A percentile compares a stretch with the other conserved stretches of the same genome.
Conservation (phyloP, 2,329 filamentous ascomycete genomes). For the Fusarium sp. region DNA sequence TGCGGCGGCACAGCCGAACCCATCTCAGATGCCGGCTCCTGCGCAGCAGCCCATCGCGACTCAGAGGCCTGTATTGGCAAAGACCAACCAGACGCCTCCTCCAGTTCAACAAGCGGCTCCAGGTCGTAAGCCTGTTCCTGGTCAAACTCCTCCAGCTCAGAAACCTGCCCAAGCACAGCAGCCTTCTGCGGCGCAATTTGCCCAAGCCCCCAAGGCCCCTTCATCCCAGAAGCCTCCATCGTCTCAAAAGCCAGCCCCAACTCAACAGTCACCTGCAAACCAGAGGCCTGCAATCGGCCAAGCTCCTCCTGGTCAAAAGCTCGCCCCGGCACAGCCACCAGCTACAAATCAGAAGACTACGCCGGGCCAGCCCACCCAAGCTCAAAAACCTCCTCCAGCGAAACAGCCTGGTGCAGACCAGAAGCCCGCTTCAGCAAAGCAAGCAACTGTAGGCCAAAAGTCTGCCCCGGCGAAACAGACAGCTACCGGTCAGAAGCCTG, state of each 20-base stretch:
- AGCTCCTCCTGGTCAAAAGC: neutral
- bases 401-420: neutral
- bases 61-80: neutral
- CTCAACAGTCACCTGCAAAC: neutral
- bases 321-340: no score
- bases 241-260: neutral
- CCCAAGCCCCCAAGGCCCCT: neutral
- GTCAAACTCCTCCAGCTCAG: no score
- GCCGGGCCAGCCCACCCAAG: neutral
- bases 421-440: no score
- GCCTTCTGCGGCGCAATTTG: neutral
- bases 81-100: neutral
- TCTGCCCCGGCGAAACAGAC: neutral
- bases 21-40: neutral
- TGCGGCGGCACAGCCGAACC: neutral
- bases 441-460: neutral
- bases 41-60: neutral
- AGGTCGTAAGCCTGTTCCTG: neutral
- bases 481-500: neutral
- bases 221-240: neutral
- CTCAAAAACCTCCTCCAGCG: neutral
- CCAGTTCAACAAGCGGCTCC: neutral
- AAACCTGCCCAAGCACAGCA: neutral
- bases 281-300: neutral
- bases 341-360: neutral